Conservation (phyloP, 2,329 filamentous ascomycete species). For the Alternaria sp. region DNA sequence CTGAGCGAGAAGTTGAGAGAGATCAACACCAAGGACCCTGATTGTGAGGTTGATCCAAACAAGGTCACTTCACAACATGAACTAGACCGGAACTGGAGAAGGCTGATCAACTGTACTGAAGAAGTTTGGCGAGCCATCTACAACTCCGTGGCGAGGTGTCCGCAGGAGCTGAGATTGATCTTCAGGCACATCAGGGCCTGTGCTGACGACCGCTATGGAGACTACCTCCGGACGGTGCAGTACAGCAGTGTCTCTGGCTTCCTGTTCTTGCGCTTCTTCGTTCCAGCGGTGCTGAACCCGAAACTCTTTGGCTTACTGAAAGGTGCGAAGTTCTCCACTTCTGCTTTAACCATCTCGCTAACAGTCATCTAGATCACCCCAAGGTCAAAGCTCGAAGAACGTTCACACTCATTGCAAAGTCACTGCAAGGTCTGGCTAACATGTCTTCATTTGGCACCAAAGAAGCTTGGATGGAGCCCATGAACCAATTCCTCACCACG, state of each 20-base stretch:
- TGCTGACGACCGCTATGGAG: constrained; percentile 91
- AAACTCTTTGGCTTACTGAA: constrained; percentile 88
- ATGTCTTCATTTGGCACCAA: constrained; percentile 91
- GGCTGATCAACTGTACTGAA: constrained; percentile 76
- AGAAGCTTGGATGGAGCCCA: constrained; percentile 98
- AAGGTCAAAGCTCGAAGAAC: constrained; percentile 83
- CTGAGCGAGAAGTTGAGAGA: constrained; percentile 84
- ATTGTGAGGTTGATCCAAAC: constrained; percentile 95
- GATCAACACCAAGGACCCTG: constrained; percentile 87
- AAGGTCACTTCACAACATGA: constrained; percentile 72
- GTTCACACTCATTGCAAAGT: constrained; percentile 90
- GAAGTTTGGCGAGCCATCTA: constrained; percentile 86
- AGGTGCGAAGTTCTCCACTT: constrained; percentile 53
- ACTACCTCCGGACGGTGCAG: constrained; percentile 85
- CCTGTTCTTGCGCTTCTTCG: constrained; percentile 92
- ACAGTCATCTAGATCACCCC: constrained; percentile 69
- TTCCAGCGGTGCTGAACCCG: constrained; percentile 92
- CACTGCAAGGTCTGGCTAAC: constrained; percentile 87
- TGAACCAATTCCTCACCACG: constrained; percentile 83
- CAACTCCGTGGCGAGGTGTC: constrained; percentile 74
- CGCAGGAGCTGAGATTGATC: constrained; percentile 80
- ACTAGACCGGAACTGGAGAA: constrained; percentile 81
- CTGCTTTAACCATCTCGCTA: neutral
- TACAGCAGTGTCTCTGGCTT: constrained; percentile 97
- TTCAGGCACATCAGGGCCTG: constrained; percentile 91